These are phyloP conservation scores for Acer campestre DNA, from an alignment of 345 rosid species.

Conservation along the genomic window DNA sequence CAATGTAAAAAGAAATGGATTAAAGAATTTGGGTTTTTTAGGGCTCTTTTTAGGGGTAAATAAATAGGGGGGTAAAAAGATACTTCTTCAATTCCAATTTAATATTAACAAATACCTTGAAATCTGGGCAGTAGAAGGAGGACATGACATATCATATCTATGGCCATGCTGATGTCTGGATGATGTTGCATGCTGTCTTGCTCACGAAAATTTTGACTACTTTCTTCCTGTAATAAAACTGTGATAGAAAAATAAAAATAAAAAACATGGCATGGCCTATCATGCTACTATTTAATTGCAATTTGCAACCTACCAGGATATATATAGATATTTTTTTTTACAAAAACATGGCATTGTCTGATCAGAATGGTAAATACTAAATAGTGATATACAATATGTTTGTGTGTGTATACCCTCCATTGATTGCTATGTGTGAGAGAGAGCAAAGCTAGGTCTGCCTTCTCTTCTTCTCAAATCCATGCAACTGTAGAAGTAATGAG, in stretches of 20 bases:
- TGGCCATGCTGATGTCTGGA: not conserved
- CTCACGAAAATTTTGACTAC: not conserved
- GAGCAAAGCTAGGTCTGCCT: constrained; percentile 17
- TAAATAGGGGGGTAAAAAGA: not conserved
- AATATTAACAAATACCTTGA: not conserved
- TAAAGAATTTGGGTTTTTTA: too few relatives aligned
- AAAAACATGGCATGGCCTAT: not conserved
- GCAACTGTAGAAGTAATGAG: constrained; percentile 79
- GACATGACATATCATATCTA: not conserved
- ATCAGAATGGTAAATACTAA: too few relatives aligned
- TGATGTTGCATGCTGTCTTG: not conserved
- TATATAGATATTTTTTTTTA: too few relatives aligned
- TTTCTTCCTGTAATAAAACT: too few relatives aligned
- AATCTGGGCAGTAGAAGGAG: not conserved
- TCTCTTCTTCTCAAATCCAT: constrained; percentile 38
- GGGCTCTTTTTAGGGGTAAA: too few relatives aligned
- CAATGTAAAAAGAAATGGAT: too few relatives aligned
- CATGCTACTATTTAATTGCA: not conserved
- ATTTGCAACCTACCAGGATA: not conserved
- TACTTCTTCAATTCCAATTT: not conserved
- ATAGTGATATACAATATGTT: not conserved
- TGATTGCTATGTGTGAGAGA: not conserved
- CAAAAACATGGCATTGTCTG: too few relatives aligned
- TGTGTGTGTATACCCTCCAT: too few relatives aligned
- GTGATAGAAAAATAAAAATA: too few relatives aligned